Conservation (phyloP, 371 early-diverging fungal species). For the Mortierella sp. region DNA sequence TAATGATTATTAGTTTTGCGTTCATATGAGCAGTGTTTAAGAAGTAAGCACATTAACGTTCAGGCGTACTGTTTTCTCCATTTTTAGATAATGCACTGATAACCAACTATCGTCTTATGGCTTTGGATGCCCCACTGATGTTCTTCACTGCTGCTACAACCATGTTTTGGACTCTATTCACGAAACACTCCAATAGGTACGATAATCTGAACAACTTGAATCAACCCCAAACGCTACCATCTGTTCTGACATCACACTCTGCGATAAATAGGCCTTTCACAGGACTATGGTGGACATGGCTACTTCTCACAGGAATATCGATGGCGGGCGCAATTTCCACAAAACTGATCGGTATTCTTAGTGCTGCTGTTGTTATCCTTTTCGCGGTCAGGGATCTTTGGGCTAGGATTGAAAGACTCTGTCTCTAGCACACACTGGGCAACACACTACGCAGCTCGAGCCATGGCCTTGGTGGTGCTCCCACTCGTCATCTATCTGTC, state of each 20-base stretch:
- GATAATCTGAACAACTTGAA: not conserved
- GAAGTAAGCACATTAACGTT: too few species aligned
- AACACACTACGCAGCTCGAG: not conserved
- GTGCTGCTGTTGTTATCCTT: not conserved
- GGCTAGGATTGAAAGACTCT: not conserved
- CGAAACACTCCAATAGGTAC: conserved; percentile 65
- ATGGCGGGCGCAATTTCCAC: conserved; percentile 14
- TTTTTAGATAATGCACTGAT: conserved; percentile 89
- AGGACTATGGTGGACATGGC: conserved; percentile 18
- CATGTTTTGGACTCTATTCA: conserved; percentile 82
- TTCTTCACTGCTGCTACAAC: conserved; percentile 79
- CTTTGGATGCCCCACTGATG: conserved; percentile 86
- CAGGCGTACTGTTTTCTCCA: too few species aligned
- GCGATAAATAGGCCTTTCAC: conserved; percentile 14
- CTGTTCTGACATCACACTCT: not conserved
- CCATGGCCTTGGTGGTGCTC: not conserved
- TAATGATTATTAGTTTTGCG: conserved; percentile 11
- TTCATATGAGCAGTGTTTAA: too few species aligned
- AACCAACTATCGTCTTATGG: conserved; percentile 85
- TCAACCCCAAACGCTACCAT: not conserved
- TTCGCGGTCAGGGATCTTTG: conserved; percentile 4
- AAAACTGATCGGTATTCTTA: conserved; percentile 10
- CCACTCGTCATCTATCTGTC: not conserved
- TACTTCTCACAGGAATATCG: conserved; percentile 10
- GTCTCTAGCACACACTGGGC: not conserved